Evolutionary conservation across 768 basidiomycete genomes (phyloP).

Genomic region (Russula virescens): DNA sequence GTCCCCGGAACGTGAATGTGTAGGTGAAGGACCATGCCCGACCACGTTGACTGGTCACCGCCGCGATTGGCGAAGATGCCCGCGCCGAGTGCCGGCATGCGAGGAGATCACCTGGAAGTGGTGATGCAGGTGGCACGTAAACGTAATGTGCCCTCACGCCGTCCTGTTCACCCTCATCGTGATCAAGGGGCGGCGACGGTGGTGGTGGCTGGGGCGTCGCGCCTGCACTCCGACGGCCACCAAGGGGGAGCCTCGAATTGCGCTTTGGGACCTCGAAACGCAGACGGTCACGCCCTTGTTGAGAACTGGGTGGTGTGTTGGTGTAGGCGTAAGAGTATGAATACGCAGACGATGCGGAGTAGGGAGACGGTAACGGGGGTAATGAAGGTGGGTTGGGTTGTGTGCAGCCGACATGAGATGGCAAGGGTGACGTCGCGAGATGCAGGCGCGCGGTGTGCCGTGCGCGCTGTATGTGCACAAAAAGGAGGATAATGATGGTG

Average conservation of each 20-base stretch:
- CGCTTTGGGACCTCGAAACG: conserved; percentile 5
- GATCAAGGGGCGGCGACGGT: not conserved
- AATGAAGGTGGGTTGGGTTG: not conserved
- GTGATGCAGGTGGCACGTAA: conserved; percentile 14
- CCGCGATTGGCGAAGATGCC: not conserved
- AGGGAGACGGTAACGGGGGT: conserved; percentile 13
- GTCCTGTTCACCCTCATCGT: conserved; percentile 24
- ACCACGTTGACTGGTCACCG: not conserved
- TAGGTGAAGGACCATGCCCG: conserved; percentile 37
- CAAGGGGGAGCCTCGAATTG: not conserved
- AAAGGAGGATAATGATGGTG: conserved; percentile 43
- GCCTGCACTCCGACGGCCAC: not conserved
- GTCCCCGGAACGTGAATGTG: conserved; percentile 51
- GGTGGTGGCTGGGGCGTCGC: not conserved
- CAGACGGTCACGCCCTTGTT: not conserved
- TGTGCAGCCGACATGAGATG: not conserved
- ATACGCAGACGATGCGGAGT: conserved; percentile 24
- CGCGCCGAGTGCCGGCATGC: conserved; percentile 5
- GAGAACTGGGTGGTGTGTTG: conserved; percentile 18
- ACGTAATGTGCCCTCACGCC: conserved; percentile 23
- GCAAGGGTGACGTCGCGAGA: conserved; percentile 21
- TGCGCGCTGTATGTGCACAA: conserved; percentile 37
- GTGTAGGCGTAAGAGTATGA: conserved; percentile 24
- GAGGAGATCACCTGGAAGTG: conserved; percentile 6
- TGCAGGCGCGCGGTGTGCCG: conserved; percentile 17